Base-by-base conservation (phyloP, 495 filamentous ascomycete genomes). In the Aspergillus avenaceus region DNA sequence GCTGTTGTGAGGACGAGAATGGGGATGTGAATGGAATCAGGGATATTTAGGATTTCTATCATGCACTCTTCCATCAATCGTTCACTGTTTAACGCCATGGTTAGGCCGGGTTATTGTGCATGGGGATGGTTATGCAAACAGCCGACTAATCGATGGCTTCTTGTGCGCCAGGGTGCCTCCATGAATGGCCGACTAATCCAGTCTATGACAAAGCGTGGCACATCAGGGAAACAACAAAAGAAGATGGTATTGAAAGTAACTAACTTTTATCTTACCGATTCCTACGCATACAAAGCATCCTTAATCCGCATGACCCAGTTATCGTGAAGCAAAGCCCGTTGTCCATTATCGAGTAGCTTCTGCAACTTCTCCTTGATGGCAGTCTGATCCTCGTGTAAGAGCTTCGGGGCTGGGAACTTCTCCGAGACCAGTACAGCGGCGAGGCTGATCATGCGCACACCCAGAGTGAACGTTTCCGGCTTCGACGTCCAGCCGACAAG, bases 401-500 rank as follows among this genome's bases (percentile, higher is more conserved):
- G 63, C 49, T 46, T 48, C 8, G 59, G 70, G 34, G 52, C 71
- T 31, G 29, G 57, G 42, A 68, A 67, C 0, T 41, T 64, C 9
- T 68, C 66, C 4, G 79, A 80, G 13, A 64, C 66, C 18, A 82
- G 58, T 36, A 83, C 52, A 18, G 58, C 57, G 1, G 68, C 63
- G 29, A 74, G 56, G 8, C 50, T 57, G 45, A 74, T 66, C 8
- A 91, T 55, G 11, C 84, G 71, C 40, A 84, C 74, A 21, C 82
- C 85, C 29, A 90, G 65, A 0, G 80, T 75, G 60, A 89, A 93
- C 2, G 83, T 77, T 51, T 87, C 82, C 12, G 86, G 78, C 54
- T 86, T 86, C 4, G 84, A 81, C 3, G 78, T 79, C 87, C 85
- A 90, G 24, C 88, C 87, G 18, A 91, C 57, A 19, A 84, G 73